Evolutionary conservation across 148 eudicot genomes (phyloP).

Genomic region (Talinum fruticosum): DNA sequence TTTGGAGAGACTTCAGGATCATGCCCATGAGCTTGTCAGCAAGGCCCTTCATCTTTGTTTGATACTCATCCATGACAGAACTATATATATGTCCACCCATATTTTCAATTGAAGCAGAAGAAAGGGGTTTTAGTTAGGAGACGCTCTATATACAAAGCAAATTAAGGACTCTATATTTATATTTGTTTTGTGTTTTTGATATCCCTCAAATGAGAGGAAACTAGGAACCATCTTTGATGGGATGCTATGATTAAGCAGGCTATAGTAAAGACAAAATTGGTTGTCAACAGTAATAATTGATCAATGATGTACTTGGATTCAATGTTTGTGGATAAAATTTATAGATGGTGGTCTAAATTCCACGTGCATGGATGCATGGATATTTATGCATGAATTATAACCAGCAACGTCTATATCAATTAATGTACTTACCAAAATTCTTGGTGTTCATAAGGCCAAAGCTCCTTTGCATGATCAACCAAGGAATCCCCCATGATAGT

Average conservation of each 20-base stretch:
- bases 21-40: slow-evolving; percentile 36
- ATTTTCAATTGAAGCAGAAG: too few relatives aligned
- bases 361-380: slow-evolving; percentile 17
- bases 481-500: slow-evolving; percentile 53
- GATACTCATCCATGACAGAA: slow-evolving; percentile 49
- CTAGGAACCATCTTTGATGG: too few relatives aligned
- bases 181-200: too few relatives aligned
- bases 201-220: too few relatives aligned
- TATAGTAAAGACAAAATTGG: not conserved
- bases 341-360: not conserved
- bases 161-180: not conserved
- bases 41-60: slow-evolving; percentile 43
- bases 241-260: too few relatives aligned
- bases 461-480: slow-evolving; percentile 45
- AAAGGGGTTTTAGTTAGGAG: too few relatives aligned
- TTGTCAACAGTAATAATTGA: not conserved
- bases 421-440: slow-evolving; percentile 53
- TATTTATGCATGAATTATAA: slow-evolving; percentile 20
- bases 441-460: slow-evolving; percentile 60
- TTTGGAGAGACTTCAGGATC: slow-evolving; percentile 41
- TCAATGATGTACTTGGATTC: not conserved
- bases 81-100: too few relatives aligned
- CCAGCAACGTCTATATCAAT: not conserved
- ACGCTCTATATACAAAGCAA: not conserved
- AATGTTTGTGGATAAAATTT: not conserved